Evolutionary conservation across 345 rosid genomes (phyloP), one percentile per base, ranked within the genome.

Genomic region (Fremontodendron californicum): DNA sequence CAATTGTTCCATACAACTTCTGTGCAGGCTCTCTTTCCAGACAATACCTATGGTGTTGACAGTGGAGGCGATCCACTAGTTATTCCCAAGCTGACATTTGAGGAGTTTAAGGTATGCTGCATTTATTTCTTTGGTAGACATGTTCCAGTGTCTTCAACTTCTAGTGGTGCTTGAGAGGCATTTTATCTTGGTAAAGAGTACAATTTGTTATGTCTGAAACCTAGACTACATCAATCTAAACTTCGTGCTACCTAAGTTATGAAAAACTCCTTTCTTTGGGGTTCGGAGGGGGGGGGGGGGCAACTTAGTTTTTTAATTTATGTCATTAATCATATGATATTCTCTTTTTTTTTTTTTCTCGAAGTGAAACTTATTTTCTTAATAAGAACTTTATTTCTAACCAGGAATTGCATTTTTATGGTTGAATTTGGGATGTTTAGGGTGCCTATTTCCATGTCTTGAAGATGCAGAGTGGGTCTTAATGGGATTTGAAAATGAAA

Each of bases 21-120:
- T 78, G 48, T 73, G 71, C 86, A 95, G 99, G 97, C 98, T 80
- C 82, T 95, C 58, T 93, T 88, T 84, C 99, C 99, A 19, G 88
- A 89, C 84, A 95, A 95, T 84, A 85, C 98, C 46, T 95, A 95
- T 70, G 97, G 99, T 78, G 99, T 95, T 78, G 99, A 95, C 81
- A 95, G 99, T 79, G 98, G 99, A 77, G 99, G 98, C 51, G 98
- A 95, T 85, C 99, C 99, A 51, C 89, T 82, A 87, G 93, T 77
- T 75, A 95, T 95, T 77, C 96, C 99, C 43, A 84, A 88, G 78
- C 87, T 95, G 86, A 90, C 97, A 68, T 93, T 89, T 79, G 96
- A 89, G 85, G 92, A 95, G 82, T 95, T 95, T 81, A 84, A 92
- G 98, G 98, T 91, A 35, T 63, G 76, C 52, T 67, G 75, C 55